Evolutionary conservation across 1,284 basidiomycete species (phyloP).

Genomic region (Fomitopsis pinicola): DNA sequence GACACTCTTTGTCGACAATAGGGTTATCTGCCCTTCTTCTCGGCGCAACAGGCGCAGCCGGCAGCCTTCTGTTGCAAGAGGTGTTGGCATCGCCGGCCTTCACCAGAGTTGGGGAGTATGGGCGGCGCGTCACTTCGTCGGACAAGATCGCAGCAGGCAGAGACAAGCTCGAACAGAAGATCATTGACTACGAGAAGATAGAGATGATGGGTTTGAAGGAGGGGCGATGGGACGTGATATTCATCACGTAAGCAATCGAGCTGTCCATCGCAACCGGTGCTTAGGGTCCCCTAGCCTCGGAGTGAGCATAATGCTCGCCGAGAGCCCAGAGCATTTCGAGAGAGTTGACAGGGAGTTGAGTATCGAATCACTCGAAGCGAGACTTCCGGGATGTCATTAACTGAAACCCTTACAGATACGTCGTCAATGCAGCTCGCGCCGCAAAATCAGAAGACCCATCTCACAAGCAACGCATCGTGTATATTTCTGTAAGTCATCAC

Average conservation of each 20-base stretch:
- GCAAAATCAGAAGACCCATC: conserved; percentile 45
- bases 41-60: conserved; percentile 63
- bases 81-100: conserved; percentile 51
- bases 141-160: conserved; percentile 33
- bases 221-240: conserved; percentile 67
- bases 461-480: conserved; percentile 56
- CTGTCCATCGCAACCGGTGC: background rate
- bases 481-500: conserved; percentile 51
- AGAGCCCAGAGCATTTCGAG: conserved; percentile 40
- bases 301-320: conserved; percentile 25
- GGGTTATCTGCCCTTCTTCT: conserved; percentile 52
- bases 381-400: background rate
- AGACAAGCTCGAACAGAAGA: conserved; percentile 55
- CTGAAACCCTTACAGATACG: conserved; percentile 44
- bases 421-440: conserved; percentile 64
- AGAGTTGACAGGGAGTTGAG: conserved; percentile 72
- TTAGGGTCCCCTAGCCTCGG: background rate
- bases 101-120: conserved; percentile 59
- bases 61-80: conserved; percentile 50
- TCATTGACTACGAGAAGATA: conserved; percentile 64
- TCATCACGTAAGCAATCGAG: conserved; percentile 40
- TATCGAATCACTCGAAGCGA: conserved; percentile 4
- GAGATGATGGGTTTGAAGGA: conserved; percentile 44
- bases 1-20: background rate
- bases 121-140: conserved; percentile 48